Evolutionary conservation across 208 protist species (phyloP).

Genomic region (Acanthamoeba divionensis): DNA sequence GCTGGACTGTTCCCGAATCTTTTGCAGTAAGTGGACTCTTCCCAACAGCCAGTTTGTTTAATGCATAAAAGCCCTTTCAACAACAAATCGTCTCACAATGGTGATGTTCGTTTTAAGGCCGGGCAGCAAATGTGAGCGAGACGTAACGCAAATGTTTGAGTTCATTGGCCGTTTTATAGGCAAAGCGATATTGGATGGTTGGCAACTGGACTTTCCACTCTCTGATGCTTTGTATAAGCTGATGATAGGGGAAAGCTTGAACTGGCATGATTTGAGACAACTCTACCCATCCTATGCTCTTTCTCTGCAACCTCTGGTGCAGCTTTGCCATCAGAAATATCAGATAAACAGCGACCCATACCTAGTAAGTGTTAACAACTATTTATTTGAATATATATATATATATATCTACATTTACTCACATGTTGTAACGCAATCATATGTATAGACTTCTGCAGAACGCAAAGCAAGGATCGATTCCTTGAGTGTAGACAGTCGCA

Average conservation of each 20-base stretch:
- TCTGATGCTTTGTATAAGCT: conserved; percentile 69
- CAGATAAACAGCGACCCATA: neutral
- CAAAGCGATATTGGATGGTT: conserved; percentile 78
- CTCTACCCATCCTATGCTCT: conserved; percentile 56
- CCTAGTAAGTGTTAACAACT: conserved; percentile 9
- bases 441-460: neutral
- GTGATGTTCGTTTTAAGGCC: too few species aligned
- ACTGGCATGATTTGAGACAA: conserved; percentile 58
- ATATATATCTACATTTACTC: too few species aligned
- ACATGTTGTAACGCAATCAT: too few species aligned
- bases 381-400: too few species aligned
- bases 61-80: too few species aligned
- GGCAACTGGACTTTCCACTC: conserved; percentile 78
- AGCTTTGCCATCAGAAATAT: conserved; percentile 45
- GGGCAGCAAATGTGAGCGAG: neutral
- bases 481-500: neutral
- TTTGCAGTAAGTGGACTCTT: too few species aligned
- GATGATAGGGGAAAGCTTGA: conserved; percentile 59
- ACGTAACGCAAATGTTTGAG: conserved; percentile 62
- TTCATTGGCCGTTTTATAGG: conserved; percentile 77
- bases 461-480: neutral
- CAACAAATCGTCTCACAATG: too few species aligned
- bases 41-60: too few species aligned
- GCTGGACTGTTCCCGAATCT: conserved; percentile 59
- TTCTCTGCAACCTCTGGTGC: conserved; percentile 59